Evolutionary conservation across 2,329 filamentous ascomycete genomes (phyloP), one percentile per base, ranked within the genome.

Genomic region (Rhexocercosporidium sp.): DNA sequence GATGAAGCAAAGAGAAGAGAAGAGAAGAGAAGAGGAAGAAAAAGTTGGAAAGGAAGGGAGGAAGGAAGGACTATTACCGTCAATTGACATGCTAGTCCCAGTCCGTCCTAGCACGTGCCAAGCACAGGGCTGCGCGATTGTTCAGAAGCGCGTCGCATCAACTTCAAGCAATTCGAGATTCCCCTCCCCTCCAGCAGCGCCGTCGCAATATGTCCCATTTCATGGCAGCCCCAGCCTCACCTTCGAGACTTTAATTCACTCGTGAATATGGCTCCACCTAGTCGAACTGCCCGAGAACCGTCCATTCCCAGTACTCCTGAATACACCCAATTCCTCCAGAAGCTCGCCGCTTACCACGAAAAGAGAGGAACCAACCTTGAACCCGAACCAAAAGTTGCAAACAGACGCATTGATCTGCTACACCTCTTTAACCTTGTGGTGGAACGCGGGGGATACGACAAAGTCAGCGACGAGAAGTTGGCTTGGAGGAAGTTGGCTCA

Each of bases 361-460:
- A 88, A 92, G 78, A 88, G 93, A 80, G 93, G 93, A 64, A 96
- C 92, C 8, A 81, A 84, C 66, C 88, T 97, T 72, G 93, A 96
- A 69, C 85, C 90, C 34, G 91, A 94, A 77, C 93, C 93, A 61
- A 94, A 92, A 80, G 88, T 96, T 73, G 93, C 92, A 68, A 86
- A 86, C 72, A 89, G 89, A 68, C 89, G 91, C 71, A 86, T 97
- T 69, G 92, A 97, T 75, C 84, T 97, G 31, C 83, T 90, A 76
- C 90, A 91, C 75, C 86, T 96, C 34, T 97, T 93, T 83, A 90
- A 91, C 70, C 86, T 89, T 72, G 91, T 97, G 20, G 85, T 92
- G 63, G 86, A 86, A 25, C 88, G 90, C 74, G 94, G 94, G 62
- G 94, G 94, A 66, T 97, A 97, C 78, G 94, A 97, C 80, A 90